Base-by-base conservation (phyloP, 805 yeast species). In the Ogataea parapolymorpha region DNA sequence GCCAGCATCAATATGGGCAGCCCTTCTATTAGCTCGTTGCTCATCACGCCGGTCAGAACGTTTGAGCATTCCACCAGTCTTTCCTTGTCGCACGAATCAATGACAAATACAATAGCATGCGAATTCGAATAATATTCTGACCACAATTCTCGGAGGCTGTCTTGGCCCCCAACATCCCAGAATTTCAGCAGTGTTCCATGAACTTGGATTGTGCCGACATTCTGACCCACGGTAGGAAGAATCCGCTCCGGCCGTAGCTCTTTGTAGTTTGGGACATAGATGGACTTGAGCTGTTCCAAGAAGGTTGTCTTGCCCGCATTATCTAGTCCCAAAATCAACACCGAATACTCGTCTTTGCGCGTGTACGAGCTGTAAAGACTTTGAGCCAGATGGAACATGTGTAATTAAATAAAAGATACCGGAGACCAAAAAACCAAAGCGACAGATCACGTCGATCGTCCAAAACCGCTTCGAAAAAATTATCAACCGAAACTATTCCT, bases 111-210 rank as follows among this genome's bases (percentile, higher is more conserved):
- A 26, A 91, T 86, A 0, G 93, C 98, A 63, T 91, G 97, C 41
- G 96, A 85, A 44, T 80, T 83, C 14, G 73, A 70, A 64, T 82
- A 93, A 68, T 91, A 93, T 46, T 86, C 79, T 5, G 82, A 73
- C 99, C 99, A 91, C 72, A 93, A 72, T 22, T 78, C 68, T 35
- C 98, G 71, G 34, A 91, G 68, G n/a, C 84, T 71, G 57, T 81
- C 82, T 63, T 91, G 99, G 10, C 99, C 99, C 9, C 98, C 98
- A 29, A 91, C 80, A 61, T 91, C 99, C 98, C 98, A 91, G 55
- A 93, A 78, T 57, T 89, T 90, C 41, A 93, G 68, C 42, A 74
- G 66, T 3, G 38, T 33, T 6, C 53, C 51, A 30, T 57, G 55
- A n/a, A 61, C 55, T 11, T 64, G 53, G n/a, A 75, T 65, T 8